Percentiles rank a stretch among this genome's conserved stretches.
These are phyloP conservation scores for Excoecaria agallocha DNA, from an alignment of 345 rosid species.

Conservation along the genomic window DNA sequence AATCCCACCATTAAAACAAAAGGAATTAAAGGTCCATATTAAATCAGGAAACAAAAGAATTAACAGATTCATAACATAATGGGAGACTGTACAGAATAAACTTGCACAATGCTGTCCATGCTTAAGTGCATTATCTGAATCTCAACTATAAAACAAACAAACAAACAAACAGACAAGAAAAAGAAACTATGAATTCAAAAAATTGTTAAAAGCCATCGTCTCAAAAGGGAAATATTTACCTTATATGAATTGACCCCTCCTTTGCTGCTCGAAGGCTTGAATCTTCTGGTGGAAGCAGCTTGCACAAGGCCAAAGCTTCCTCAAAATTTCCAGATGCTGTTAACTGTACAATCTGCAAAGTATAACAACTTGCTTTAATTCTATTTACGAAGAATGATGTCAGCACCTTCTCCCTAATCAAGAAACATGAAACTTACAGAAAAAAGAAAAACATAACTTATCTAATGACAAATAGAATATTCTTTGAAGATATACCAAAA, in stretches of 20 bases:
- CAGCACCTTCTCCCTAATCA: conserved; percentile 5
- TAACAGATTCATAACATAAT: not conserved
- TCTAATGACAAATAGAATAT: not conserved
- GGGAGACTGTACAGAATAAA: not conserved
- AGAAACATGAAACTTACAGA: conserved; percentile 6
- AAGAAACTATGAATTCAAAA: not conserved
- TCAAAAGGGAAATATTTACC: conserved; percentile 40
- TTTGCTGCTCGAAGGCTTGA: conserved; percentile 89
- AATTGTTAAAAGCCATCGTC: conserved; percentile 9
- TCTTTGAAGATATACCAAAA: not conserved
- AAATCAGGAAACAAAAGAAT: not conserved
- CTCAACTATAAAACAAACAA: not conserved
- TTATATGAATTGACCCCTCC: conserved; percentile 92
- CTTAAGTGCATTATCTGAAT: not conserved
- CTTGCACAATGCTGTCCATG: not conserved
- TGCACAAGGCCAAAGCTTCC: conserved; percentile 96
- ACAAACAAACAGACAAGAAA: not conserved
- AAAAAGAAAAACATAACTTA: conserved; percentile 10
- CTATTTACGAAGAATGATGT: conserved; percentile 7
- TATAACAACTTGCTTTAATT: conserved; percentile 20
- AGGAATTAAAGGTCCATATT: not conserved
- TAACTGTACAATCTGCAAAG: conserved; percentile 92
- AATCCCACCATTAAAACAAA: not conserved
- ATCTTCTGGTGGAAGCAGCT: conserved; percentile 95
- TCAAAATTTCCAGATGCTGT: conserved; percentile 97